A percentile compares a stretch with the other conserved stretches of the same genome.
These are phyloP conservation scores for Zygotorulaspora mrakii DNA, from an alignment of 1,139 yeast species.

Conservation along the genomic window DNA sequence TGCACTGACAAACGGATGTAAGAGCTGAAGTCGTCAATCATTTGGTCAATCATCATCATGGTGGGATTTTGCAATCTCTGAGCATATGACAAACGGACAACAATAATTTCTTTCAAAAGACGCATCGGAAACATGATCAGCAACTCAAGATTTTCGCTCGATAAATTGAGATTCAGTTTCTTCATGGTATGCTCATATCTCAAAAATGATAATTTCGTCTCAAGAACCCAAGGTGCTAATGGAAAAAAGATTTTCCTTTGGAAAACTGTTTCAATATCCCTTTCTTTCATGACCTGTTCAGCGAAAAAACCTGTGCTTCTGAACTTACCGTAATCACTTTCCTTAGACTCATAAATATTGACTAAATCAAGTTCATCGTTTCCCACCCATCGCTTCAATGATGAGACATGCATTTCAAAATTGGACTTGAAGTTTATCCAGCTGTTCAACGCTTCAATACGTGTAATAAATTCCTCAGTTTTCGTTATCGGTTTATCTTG, in stretches of 20 bases:
- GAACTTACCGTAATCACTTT: slow-evolving; percentile 39
- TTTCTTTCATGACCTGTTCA: slow-evolving; percentile 80
- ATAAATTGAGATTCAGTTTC: slow-evolving; percentile 71
- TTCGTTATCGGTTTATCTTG: slow-evolving; percentile 72
- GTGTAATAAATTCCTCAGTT: slow-evolving; percentile 57
- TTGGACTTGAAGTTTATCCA: slow-evolving; percentile 79
- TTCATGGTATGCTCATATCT: slow-evolving; percentile 61
- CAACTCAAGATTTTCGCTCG: slow-evolving; percentile 56
- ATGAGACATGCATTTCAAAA: slow-evolving; percentile 53
- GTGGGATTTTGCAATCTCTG: slow-evolving; percentile 79
- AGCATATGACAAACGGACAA: slow-evolving; percentile 73
- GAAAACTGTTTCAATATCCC: slow-evolving; percentile 70
- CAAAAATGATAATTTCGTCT: slow-evolving; percentile 70
- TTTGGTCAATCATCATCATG: slow-evolving; percentile 93
- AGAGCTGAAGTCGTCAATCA: slow-evolving; percentile 78
- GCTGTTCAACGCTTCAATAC: slow-evolving; percentile 75
- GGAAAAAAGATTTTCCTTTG: slow-evolving; percentile 43
- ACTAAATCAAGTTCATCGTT: slow-evolving; percentile 63
- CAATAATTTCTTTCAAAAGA: slow-evolving; percentile 75
- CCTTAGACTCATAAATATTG: slow-evolving; percentile 8
- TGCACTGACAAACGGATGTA: slow-evolving; percentile 75
- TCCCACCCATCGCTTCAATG: slow-evolving; percentile 68
- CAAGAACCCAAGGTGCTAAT: slow-evolving; percentile 53
- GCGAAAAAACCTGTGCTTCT: slow-evolving; percentile 71
- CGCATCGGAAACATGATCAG: slow-evolving; percentile 77